These are phyloP conservation scores for Physaria fendleri DNA, from an alignment of 345 rosid species.

Conservation along the genomic window DNA sequence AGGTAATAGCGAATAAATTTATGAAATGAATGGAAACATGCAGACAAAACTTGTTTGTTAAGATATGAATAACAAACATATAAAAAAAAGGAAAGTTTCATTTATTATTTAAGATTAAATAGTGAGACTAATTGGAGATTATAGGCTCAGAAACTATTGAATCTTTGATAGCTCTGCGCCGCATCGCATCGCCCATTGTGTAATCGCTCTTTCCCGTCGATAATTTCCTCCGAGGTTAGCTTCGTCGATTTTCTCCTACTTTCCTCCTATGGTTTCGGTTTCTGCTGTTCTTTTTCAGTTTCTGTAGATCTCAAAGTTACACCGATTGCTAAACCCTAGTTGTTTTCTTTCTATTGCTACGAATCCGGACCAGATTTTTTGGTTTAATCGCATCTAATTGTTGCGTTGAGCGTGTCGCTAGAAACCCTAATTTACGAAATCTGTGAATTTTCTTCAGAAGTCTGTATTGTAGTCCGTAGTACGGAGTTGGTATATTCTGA, in stretches of 20 bases:
- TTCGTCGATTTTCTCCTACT: not conserved
- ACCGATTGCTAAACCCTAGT: not conserved
- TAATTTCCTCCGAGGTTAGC: slow-evolving; percentile 8
- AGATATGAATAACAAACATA: too few relatives aligned
- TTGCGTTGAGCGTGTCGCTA: not conserved
- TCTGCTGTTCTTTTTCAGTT: not conserved
- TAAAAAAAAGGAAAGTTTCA: too few relatives aligned
- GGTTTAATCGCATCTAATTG: not conserved
- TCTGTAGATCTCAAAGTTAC: not conserved
- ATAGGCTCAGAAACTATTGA: too few relatives aligned
- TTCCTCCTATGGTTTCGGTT: not conserved
- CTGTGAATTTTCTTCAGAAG: not conserved
- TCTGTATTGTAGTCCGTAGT: not conserved
- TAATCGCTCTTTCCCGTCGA: not conserved
- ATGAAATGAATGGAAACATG: too few relatives aligned
- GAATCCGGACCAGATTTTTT: not conserved
- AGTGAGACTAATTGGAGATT: too few relatives aligned
- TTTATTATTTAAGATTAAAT: too few relatives aligned
- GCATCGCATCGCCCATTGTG: not conserved
- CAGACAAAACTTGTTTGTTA: too few relatives aligned
- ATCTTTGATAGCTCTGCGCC: not conserved
- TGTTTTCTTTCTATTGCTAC: not conserved
- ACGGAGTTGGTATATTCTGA: not conserved
- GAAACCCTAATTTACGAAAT: slow-evolving; percentile 4
- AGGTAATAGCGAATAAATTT: too few relatives aligned